Conservation (phyloP, 495 filamentous ascomycete species). For the Wilcoxina mikolae region DNA sequence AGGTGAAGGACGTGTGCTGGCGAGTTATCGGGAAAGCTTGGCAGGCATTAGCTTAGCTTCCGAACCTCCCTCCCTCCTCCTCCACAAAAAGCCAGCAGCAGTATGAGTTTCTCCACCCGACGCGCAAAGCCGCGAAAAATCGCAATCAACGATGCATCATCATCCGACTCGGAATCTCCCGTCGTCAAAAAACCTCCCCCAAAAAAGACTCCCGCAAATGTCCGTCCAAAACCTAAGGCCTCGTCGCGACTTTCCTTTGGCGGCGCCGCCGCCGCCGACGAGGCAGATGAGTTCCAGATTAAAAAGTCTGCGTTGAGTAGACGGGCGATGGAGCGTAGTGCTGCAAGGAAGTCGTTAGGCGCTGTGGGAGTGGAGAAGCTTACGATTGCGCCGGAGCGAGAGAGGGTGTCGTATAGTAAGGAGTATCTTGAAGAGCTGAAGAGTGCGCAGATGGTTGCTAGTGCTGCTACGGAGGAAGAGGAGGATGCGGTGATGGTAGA, state of each 20-base stretch:
- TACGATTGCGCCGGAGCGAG: constrained; percentile 33
- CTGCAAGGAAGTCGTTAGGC: constrained; percentile 39
- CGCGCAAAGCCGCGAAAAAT: constrained; percentile 32
- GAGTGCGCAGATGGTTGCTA: constrained; percentile 52
- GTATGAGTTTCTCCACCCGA: constrained; percentile 7
- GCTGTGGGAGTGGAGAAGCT: constrained; percentile 20
- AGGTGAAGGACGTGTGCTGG: not conserved
- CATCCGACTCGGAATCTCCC: not conserved
- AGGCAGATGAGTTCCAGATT: constrained; percentile 45
- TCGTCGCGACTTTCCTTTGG: constrained; percentile 54
- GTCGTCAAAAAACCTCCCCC: not conserved
- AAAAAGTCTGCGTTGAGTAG: constrained; percentile 59
- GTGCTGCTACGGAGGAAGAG: constrained; percentile 43
- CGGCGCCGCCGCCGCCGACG: constrained; percentile 41
- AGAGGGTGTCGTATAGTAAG: constrained; percentile 69
- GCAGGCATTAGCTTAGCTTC: not conserved
- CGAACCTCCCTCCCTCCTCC: not conserved
- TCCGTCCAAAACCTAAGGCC: constrained; percentile 42
- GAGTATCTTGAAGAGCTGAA: constrained; percentile 76
- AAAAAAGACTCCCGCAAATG: not conserved
- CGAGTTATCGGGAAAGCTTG: not conserved
- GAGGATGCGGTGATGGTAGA: constrained; percentile 50
- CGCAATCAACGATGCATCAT: not conserved
- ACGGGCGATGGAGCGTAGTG: constrained; percentile 56
- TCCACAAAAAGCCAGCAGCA: not conserved